Conservation (phyloP, 768 basidiomycete genomes). For the Basidioascus undulatus region DNA sequence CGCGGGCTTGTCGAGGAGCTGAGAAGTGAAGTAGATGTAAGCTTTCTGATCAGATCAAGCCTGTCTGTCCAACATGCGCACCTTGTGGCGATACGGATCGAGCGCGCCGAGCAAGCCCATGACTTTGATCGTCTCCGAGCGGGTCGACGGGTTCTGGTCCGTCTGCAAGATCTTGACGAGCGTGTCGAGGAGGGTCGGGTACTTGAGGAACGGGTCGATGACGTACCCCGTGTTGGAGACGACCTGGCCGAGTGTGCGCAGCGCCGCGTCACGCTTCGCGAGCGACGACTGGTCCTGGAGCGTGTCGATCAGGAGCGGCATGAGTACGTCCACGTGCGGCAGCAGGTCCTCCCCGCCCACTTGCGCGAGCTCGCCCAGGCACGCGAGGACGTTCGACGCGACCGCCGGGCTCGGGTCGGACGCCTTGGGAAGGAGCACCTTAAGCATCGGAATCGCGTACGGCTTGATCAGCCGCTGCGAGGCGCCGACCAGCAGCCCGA, state of each 20-base stretch:
- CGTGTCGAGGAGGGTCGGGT: constrained; percentile 70
- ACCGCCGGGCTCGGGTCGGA: constrained; percentile 65
- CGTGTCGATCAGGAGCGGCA: constrained; percentile 69
- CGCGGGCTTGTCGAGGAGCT: constrained; percentile 20
- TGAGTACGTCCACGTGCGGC: constrained; percentile 58
- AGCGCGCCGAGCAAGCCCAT: constrained; percentile 86
- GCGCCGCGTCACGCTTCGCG: constrained; percentile 68
- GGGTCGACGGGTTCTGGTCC: constrained; percentile 41
- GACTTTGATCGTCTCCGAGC: constrained; percentile 79
- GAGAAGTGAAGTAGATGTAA: constrained; percentile 18
- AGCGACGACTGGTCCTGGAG: constrained; percentile 68
- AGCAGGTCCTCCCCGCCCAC: constrained; percentile 82
- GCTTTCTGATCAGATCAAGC: background rate
- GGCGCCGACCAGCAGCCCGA: constrained; percentile 70
- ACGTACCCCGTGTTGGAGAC: constrained; percentile 92
- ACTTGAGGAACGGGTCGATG: constrained; percentile 65
- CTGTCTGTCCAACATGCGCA: constrained; percentile 17
- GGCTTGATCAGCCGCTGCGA: constrained; percentile 86
- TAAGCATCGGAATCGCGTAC: constrained; percentile 83
- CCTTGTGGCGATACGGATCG: constrained; percentile 88
- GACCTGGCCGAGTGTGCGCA: constrained; percentile 81
- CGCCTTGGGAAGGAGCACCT: constrained; percentile 71
- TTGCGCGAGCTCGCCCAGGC: constrained; percentile 75
- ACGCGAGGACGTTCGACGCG: constrained; percentile 75
- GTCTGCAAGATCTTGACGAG: constrained; percentile 64